A percentile compares a stretch with the other conserved stretches of the same genome.
Evolutionary conservation across 179 eudicot genomes (phyloP).

Genomic region (Drosera spatulata): DNA sequence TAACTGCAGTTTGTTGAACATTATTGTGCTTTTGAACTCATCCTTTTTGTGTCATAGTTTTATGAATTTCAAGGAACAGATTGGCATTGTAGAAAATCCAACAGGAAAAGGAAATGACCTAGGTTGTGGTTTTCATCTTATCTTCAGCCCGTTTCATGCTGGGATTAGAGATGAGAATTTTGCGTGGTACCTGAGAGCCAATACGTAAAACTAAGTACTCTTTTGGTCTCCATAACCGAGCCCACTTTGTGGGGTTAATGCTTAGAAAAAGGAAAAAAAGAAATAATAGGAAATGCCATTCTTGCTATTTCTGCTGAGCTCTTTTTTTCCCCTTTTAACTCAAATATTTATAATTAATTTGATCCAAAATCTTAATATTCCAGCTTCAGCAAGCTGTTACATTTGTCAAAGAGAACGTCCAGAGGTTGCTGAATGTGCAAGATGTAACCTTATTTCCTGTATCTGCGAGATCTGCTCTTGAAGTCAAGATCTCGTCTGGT

Average conservation of each 20-base stretch:
- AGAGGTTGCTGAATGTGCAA: conserved; percentile 64
- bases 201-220: too few species aligned
- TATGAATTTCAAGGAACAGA: too few species aligned
- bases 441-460: conserved; percentile 66
- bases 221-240: too few species aligned
- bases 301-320: neutral
- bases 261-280: too few species aligned
- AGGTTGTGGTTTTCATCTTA: too few species aligned
- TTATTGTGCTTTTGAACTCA: neutral
- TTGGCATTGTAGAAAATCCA: too few species aligned
- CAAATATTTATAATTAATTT: neutral
- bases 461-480: conserved; percentile 85
- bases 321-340: neutral
- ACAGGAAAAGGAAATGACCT: too few species aligned
- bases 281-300: too few species aligned
- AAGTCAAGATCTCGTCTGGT: conserved; percentile 49
- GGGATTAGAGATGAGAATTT: too few species aligned
- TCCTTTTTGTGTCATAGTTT: neutral
- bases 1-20: neutral
- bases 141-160: too few species aligned
- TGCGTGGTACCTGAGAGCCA: too few species aligned
- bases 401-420: conserved; percentile 69
- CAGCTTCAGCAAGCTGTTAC: conserved; percentile 85
- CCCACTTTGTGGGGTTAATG: too few species aligned
- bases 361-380: conserved; percentile 10